Evolutionary conservation across 768 basidiomycete genomes (phyloP).

Genomic region (Boletus vinaceobasis): DNA sequence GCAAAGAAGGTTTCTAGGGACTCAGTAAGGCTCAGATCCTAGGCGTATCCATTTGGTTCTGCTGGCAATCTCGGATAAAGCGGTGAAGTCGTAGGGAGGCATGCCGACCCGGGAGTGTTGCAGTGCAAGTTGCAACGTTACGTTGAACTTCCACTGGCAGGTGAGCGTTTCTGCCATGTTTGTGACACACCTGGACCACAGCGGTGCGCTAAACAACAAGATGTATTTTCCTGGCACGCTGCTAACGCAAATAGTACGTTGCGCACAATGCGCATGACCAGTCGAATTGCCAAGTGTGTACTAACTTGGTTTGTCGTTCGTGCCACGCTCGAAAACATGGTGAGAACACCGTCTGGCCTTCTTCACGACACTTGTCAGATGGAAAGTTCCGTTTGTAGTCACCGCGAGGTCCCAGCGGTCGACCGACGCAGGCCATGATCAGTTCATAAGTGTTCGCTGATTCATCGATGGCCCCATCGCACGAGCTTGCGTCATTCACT

Average conservation of each 20-base stretch:
- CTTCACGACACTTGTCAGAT: background rate
- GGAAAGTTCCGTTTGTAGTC: background rate
- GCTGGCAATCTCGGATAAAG: too few species aligned
- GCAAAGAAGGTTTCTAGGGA: background rate
- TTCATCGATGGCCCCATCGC: background rate
- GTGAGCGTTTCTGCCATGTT: too few species aligned
- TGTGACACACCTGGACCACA: too few species aligned
- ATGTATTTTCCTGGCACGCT: too few species aligned
- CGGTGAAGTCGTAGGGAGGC: too few species aligned
- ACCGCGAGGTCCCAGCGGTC: background rate
- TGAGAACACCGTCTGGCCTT: background rate
- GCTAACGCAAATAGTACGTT: too few species aligned
- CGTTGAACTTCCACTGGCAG: too few species aligned
- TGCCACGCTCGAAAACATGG: background rate
- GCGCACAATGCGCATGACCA: too few species aligned
- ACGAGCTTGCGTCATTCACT: slow-evolving; percentile 24
- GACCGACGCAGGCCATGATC: background rate
- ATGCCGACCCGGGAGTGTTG: background rate
- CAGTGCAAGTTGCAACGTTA: background rate
- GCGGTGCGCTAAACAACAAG: too few species aligned
- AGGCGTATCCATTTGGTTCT: background rate
- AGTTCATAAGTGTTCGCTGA: background rate
- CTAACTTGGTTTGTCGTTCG: background rate
- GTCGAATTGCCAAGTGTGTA: background rate
- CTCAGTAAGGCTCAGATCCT: background rate